A percentile compares a stretch with the other conserved stretches of the same genome.
These are phyloP conservation scores for Candida golubevii DNA, from an alignment of 805 yeast genomes.

Conservation along the genomic window DNA sequence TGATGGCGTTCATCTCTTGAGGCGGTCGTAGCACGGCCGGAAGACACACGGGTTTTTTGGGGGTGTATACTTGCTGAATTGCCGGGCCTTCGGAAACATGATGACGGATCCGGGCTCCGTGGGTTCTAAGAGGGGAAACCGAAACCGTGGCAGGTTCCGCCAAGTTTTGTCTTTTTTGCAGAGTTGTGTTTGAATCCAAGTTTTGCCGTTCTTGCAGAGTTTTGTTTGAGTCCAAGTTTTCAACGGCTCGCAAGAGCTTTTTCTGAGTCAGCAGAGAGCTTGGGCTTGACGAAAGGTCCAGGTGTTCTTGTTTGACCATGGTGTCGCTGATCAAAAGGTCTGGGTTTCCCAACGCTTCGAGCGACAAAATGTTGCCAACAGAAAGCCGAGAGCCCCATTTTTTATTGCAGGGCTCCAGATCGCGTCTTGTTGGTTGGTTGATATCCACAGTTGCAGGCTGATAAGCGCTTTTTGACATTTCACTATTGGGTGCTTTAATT, in stretches of 20 bases:
- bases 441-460: conserved; percentile 16
- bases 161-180: neutral
- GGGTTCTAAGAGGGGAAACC: neutral
- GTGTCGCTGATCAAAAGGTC: neutral
- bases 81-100: conserved; percentile 10
- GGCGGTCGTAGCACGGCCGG: conserved; percentile 52
- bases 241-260: conserved; percentile 19
- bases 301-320: neutral
- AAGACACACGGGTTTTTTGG: conserved; percentile 43
- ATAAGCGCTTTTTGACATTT: neutral
- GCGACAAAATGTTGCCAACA: conserved; percentile 6
- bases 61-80: conserved; percentile 41
- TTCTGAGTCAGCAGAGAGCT: neutral
- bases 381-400: conserved; percentile 6
- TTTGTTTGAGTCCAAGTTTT: conserved; percentile 12
- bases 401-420: conserved; percentile 15
- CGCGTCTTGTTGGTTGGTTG: conserved; percentile 15
- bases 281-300: neutral
- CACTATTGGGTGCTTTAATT: neutral
- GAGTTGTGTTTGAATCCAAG: neutral
- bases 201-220: conserved; percentile 9
- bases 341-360: neutral
- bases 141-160: neutral
- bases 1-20: conserved; percentile 7
- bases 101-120: conserved; percentile 5